Conservation (phyloP, 306 rosid species). For the Herpetospermum pedunculosum region DNA sequence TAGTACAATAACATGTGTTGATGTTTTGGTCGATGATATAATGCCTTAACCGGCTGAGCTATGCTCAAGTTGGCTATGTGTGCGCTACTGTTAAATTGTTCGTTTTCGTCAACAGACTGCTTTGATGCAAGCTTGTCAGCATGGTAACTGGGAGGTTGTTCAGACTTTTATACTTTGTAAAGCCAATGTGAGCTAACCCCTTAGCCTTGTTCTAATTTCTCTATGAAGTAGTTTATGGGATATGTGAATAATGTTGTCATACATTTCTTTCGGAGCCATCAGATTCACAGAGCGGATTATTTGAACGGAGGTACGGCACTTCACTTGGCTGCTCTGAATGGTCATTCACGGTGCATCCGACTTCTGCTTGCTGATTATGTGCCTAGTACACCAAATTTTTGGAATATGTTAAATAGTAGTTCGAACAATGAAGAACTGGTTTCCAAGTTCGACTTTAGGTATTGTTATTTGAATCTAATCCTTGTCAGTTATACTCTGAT, state of each 20-base stretch:
- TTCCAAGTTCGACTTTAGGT: constrained; percentile 57
- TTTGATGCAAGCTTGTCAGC: constrained; percentile 99
- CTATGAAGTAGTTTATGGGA: neutral
- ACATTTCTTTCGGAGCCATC: constrained; percentile 12
- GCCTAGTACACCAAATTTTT: constrained; percentile 62
- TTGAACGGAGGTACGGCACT: constrained; percentile 95
- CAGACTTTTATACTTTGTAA: constrained; percentile 55
- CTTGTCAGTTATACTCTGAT: neutral
- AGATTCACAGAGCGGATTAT: constrained; percentile 88
- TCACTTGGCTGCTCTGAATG: constrained; percentile 89
- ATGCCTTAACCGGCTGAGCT: neutral
- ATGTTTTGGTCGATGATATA: neutral
- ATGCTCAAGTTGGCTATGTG: neutral
- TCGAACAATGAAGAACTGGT: constrained; percentile 25
- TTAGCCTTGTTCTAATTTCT: neutral
- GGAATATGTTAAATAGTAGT: constrained; percentile 32
- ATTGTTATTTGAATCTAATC: constrained; percentile 18
- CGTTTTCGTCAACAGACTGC: constrained; percentile 58
- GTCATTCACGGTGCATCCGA: constrained; percentile 86
- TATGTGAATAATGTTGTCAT: neutral
- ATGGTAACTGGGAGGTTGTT: constrained; percentile 98
- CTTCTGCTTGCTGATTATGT: constrained; percentile 72
- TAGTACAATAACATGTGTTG: neutral
- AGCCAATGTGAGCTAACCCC: constrained; percentile 53
- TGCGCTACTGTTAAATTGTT: neutral